Evolutionary conservation across 169 alveolate genomes (phyloP).

Genomic region (Amoebophrya sp.): DNA sequence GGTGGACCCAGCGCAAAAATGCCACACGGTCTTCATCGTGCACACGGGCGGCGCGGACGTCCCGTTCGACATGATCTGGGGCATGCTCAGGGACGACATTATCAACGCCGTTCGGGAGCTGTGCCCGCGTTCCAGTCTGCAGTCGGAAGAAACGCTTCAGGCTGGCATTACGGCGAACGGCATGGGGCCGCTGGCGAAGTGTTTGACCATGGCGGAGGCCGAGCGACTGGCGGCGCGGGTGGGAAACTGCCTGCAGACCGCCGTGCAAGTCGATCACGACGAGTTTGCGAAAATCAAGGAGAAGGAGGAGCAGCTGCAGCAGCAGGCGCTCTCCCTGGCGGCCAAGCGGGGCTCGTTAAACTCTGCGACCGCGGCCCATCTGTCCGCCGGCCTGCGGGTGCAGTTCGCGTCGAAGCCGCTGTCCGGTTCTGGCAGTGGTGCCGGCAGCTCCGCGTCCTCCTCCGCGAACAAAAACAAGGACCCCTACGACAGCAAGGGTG

Average conservation of each 20-base stretch:
- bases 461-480: neutral
- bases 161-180: neutral
- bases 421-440: neutral
- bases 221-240: neutral
- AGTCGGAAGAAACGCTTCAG: neutral
- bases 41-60: conserved; percentile 4
- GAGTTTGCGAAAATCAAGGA: neutral
- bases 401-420: neutral
- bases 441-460: neutral
- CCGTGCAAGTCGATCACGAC: neutral
- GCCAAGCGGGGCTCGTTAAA: neutral
- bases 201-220: neutral
- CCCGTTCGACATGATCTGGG: conserved; percentile 2
- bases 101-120: neutral
- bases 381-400: neutral
- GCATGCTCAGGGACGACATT: neutral
- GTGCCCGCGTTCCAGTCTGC: neutral
- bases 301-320: neutral
- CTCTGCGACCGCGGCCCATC: neutral
- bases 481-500: conserved; percentile 21
- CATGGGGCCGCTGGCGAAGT: neutral
- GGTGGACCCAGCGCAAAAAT: neutral
- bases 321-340: neutral
- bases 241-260: neutral
- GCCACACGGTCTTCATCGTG: neutral